Evolutionary conservation across 129 eudicot genomes (phyloP), one percentile per base, ranked within the genome.

Genomic region (Ambrosia artemisiifolia): DNA sequence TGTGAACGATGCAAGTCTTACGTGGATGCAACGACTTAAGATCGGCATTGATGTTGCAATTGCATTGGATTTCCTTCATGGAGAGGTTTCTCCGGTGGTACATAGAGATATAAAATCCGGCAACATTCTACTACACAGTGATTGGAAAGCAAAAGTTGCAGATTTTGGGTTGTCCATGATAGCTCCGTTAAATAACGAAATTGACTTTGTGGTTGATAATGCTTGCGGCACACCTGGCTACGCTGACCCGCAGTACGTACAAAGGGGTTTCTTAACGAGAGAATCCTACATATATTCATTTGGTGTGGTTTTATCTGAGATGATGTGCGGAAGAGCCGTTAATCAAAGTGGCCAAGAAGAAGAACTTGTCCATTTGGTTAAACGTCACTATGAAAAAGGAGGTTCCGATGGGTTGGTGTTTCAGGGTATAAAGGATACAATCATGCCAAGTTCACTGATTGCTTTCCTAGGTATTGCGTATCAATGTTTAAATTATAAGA

Each of bases 221-320:
- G 13, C 12, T 19, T 9, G 33, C 14, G 61, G 61, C 61, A 54
- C 61, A 19, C 1, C 0, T 19, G 61, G 32, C 34, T 54, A 54
- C 34, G 1, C 19, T 19, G 61, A 54, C 61, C 61, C 61, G 3
- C 47, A 33, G 30, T 35, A 1, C 13, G n/a, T 0, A 4, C 18
- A 19, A 11, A 0, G 0, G 1, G 2, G 4, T 18, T 18, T 18
- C 1, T 18, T 19, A 19, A 54, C 67, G 5, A 62, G 28, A 5
- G 46, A 62, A 34, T 33, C 44, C 5, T 46, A 62, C 33, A 62
- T 62, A 7, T 62, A 33, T 62, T 34, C 67, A 34, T 2, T 62
- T 33, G 67, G 67, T 34, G 67, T 33, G 13, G 67, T 62, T 34
- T n/a, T 62, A 33, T 62, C 2, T 14, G 67, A 62, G 67, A 14